Evolutionary conservation across 331 rosid species (phyloP).

Genomic region (Prunus yedoensis): DNA sequence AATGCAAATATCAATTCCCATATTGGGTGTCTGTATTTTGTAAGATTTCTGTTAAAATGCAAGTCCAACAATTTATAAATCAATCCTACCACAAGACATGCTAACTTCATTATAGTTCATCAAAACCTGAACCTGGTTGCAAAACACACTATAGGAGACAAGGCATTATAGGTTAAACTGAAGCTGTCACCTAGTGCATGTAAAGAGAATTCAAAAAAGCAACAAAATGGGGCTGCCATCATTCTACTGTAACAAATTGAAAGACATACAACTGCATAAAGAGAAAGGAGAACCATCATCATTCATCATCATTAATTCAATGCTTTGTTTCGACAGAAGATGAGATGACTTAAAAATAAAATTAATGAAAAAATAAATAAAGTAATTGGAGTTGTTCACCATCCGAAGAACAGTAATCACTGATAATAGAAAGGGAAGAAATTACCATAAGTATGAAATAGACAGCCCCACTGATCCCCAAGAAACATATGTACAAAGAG

Average conservation of each 20-base stretch:
- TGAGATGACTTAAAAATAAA: not conserved
- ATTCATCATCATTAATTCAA: not conserved
- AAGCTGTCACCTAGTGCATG: not conserved
- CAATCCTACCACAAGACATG: not conserved
- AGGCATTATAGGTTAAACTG: not conserved
- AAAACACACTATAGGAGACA: not conserved
- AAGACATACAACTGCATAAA: constrained; percentile 1
- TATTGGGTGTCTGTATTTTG: too few species aligned
- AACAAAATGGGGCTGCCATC: not conserved
- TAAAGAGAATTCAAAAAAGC: too few species aligned
- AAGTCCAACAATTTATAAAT: too few species aligned
- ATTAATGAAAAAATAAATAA: constrained; percentile 6
- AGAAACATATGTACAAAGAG: constrained; percentile 34
- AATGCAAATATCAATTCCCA: too few species aligned
- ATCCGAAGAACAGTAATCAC: constrained; percentile 19
- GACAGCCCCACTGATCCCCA: constrained; percentile 11
- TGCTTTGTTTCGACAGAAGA: not conserved
- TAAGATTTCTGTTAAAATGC: too few species aligned
- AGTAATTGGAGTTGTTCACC: constrained; percentile 14
- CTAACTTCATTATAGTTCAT: not conserved
- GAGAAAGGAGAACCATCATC: not conserved
- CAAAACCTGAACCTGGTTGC: not conserved
- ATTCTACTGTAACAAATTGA: not conserved
- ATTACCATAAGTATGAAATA: constrained; percentile 21
- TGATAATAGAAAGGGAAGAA: constrained; percentile 2